Percentiles rank a stretch among this genome's conserved stretches.
These are phyloP conservation scores for Graphilbum sp. DNA, from an alignment of 2,329 filamentous ascomycete genomes.

Conservation along the genomic window DNA sequence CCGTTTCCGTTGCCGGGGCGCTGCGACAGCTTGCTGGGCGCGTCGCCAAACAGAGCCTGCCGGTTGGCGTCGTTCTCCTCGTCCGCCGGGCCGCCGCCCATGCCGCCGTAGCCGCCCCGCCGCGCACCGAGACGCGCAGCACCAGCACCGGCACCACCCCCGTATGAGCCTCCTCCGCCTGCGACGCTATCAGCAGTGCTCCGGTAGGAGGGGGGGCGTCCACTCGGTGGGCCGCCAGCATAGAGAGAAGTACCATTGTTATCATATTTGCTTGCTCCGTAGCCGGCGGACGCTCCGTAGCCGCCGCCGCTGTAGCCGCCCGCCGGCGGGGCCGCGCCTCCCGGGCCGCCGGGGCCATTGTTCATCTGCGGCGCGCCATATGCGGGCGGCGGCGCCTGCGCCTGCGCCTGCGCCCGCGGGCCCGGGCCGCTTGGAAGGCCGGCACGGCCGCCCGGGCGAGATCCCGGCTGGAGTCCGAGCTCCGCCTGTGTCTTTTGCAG, in stretches of 20 bases:
- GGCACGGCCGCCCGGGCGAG: constrained; percentile 9
- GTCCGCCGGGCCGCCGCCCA: constrained; percentile 25
- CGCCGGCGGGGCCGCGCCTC: constrained; percentile 9
- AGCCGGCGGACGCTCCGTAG: constrained; percentile 33
- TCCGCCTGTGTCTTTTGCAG: constrained; percentile 22
- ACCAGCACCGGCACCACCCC: constrained; percentile 11
- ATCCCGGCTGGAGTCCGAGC: constrained; percentile 3
- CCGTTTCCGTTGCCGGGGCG: constrained; percentile 24
- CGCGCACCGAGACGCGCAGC: constrained; percentile 23
- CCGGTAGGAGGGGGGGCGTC: constrained; percentile 8
- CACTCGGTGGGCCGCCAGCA: background rate
- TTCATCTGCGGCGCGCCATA: constrained; percentile 8
- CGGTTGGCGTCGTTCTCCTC: constrained; percentile 34
- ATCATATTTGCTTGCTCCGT: constrained; percentile 37
- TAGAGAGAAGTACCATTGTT: constrained; percentile 9
- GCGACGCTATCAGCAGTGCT: constrained; percentile 7
- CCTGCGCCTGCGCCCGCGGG: constrained; percentile 16
- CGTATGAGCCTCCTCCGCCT: constrained; percentile 1
- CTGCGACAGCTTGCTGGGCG: constrained; percentile 31
- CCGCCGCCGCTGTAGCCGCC: constrained; percentile 36
- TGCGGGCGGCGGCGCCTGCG: constrained; percentile 9
- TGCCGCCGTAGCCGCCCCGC: constrained; percentile 43
- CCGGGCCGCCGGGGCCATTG: background rate
- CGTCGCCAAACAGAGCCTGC: constrained; percentile 45
- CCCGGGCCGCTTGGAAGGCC: constrained; percentile 22